phyloP scores from a whole-genome alignment of 2,329 filamentous ascomycete genomes.

The Aureobasidium sp. region DNA sequence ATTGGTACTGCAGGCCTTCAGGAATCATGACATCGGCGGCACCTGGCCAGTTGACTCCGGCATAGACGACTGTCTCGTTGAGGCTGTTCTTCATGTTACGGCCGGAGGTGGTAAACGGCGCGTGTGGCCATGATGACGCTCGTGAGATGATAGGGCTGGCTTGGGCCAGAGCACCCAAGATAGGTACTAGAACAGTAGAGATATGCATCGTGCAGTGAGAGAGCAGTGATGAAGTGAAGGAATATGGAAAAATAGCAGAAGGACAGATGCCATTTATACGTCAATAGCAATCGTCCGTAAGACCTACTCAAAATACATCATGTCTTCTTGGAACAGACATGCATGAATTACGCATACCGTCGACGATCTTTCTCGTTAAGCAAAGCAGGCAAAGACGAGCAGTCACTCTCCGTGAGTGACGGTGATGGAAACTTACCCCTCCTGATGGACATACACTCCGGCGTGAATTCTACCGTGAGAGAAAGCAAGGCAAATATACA shows the following conservation, averaged over 20 bases:
- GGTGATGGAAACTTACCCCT: not conserved
- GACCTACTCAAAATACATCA: not conserved
- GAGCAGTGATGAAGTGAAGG: not conserved
- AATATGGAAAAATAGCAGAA: not conserved
- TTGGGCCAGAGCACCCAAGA: not conserved
- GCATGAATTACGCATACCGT: not conserved
- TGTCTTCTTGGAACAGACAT: too few relatives aligned
- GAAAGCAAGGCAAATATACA: not conserved
- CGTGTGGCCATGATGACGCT: conserved; percentile 20
- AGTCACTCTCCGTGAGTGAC: not conserved
- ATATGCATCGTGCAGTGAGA: not conserved
- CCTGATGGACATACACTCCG: not conserved
- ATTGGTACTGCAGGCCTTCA: conserved; percentile 57
- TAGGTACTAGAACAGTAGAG: not conserved
- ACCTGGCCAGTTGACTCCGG: conserved; percentile 57
- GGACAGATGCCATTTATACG: not conserved
- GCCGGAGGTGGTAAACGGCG: conserved; percentile 23
- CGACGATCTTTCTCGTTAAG: not conserved
- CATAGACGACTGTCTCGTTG: conserved; percentile 35
- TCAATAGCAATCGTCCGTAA: not conserved
- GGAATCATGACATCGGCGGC: conserved; percentile 57
- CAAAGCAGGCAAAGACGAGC: not conserved
- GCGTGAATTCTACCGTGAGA: not conserved
- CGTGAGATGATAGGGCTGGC: not conserved
- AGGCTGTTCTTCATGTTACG: conserved; percentile 30